Conservation (phyloP, 805 yeast genomes). For the baker's yeast (Saccharomyces cerevisiae) region DNA sequence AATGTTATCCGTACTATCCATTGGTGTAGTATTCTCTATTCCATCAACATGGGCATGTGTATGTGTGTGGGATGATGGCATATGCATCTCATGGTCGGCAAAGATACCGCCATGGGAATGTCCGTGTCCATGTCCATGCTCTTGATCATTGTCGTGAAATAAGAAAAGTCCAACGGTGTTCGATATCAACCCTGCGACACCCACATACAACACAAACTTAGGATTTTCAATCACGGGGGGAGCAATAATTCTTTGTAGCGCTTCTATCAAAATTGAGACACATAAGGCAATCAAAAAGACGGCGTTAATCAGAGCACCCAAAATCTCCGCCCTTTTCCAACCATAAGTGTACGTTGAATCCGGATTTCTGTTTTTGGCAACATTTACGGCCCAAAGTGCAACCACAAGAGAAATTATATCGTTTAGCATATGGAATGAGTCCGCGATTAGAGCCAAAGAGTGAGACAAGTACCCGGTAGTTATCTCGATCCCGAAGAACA, state of each 20-base stretch:
- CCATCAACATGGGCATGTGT: constrained; percentile 21
- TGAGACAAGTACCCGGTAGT: constrained; percentile 84
- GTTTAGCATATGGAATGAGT: constrained; percentile 92
- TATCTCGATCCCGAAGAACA: constrained; percentile 77
- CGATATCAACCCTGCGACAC: constrained; percentile 72
- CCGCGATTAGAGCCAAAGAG: constrained; percentile 87
- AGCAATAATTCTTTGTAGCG: constrained; percentile 73
- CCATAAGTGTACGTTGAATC: constrained; percentile 89
- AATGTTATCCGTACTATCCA: constrained; percentile 9
- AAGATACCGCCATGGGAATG: constrained; percentile 25
- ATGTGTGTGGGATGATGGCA: constrained; percentile 19
- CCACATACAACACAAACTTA: constrained; percentile 67
- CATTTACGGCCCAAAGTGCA: constrained; percentile 91
- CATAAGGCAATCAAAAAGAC: constrained; percentile 86
- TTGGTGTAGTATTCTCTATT: constrained; percentile 1
- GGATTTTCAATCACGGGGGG: constrained; percentile 76
- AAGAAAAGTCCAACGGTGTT: constrained; percentile 73
- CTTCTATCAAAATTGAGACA: constrained; percentile 82
- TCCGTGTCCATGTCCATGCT: constrained; percentile 44
- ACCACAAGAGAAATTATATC: constrained; percentile 81
- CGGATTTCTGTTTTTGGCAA: constrained; percentile 71
- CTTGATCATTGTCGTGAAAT: constrained; percentile 80
- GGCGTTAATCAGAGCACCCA: constrained; percentile 88
- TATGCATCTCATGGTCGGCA: constrained; percentile 10
- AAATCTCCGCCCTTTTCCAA: constrained; percentile 92